Evolutionary conservation across 805 yeast genomes (phyloP), one percentile per base, ranked within the genome.

Genomic region (Sungouiella blattae): DNA sequence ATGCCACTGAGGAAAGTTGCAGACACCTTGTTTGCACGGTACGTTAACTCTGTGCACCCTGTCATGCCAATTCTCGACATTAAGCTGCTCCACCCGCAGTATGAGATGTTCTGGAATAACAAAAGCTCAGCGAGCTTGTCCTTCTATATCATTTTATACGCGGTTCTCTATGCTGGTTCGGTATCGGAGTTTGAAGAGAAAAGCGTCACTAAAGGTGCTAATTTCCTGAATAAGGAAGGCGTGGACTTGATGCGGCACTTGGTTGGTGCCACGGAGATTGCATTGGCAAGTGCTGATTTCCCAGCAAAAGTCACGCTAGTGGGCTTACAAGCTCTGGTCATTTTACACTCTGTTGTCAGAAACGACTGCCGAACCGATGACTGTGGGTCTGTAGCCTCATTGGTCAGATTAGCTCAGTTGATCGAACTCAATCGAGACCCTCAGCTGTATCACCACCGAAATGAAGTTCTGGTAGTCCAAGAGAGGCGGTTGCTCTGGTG

Each of bases 401-500:
- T 43, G 26, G 32, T 43, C 3, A 24, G 44, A 15, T 32, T 37
- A n/a, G 39, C 42, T 6, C 47, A 43, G 26, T 13, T 43, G 15
- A 20, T 33, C 7, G 47, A 43, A 20, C 37, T 43, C 13, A 24
- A 43, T 28, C 28, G 47, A n/a, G 47, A 43, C 26, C 44, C 47
- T 7, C 11, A 33, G 11, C 29, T 16, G 4, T 40, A 32, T 22
- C 44, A 43, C 26, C 23, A 33, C 3, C 26, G 40, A 11, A 17
- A 15, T 9, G 35, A 40, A 15, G 36, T 27, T 12, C 18, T 20
- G 4, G 37, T 36, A 11, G 18, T 35, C 5, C 42, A 37, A 28
- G n/a, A n/a, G 6, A 12, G 40, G 30, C 26, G 47, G 21, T 18
- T 43, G 15, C 37, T 43, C 16, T 41, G 47, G 45, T 43, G 45